Evolutionary conservation across 305 asterid genomes (phyloP).

Genomic region (Petunia hybrid): DNA sequence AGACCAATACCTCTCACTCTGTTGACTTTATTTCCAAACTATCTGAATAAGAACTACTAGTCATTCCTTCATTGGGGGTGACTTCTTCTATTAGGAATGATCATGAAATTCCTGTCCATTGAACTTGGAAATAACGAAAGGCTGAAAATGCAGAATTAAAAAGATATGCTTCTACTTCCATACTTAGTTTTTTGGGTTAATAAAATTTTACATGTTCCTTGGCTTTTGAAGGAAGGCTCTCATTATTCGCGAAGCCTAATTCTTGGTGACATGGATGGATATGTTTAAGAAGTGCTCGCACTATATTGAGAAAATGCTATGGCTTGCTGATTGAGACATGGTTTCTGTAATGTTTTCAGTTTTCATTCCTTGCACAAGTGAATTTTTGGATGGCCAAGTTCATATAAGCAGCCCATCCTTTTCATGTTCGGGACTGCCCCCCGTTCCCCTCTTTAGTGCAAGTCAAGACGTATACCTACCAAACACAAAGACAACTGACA

Average conservation of each 20-base stretch:
- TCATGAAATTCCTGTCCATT: slow-evolving; percentile 16
- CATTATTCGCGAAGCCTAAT: not conserved
- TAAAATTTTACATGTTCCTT: not conserved
- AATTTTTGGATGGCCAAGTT: not conserved
- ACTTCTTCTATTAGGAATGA: not conserved
- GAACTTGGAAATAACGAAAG: slow-evolving; percentile 3
- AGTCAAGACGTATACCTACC: not conserved
- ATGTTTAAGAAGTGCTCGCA: not conserved
- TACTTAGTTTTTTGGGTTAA: slow-evolving; percentile 8
- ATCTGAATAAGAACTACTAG: not conserved
- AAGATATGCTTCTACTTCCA: not conserved
- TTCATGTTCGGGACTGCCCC: not conserved
- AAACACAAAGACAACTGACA: not conserved
- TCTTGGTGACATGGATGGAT: slow-evolving; percentile 13
- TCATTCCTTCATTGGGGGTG: slow-evolving; percentile 2
- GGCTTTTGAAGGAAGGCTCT: not conserved
- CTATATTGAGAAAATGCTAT: not conserved
- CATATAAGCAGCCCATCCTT: not conserved
- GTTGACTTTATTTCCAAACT: not conserved
- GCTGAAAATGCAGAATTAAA: slow-evolving; percentile 15
- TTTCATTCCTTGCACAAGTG: not conserved
- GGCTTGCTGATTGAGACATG: slow-evolving; percentile 2
- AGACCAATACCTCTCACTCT: slow-evolving; percentile 7
- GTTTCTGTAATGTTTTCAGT: not conserved
- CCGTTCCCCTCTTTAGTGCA: not conserved